Base-by-base conservation (phyloP, 83 land plant species). In the Diphasiastrum complanatum region DNA sequence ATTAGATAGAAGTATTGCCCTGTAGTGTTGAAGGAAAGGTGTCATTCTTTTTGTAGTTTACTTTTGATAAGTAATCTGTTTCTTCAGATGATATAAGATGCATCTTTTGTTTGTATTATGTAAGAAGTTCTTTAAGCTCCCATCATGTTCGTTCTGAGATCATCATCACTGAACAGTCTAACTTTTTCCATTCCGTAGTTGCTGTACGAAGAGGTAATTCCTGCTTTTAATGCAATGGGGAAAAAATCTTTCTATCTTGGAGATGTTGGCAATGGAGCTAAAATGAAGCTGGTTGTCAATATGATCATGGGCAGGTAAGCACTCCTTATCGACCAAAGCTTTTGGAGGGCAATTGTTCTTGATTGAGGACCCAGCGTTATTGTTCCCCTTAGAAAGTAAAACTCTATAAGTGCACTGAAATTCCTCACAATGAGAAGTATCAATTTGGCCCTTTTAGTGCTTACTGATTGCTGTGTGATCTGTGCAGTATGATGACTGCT, bases 241-340 rank as follows among this genome's bases (percentile, higher is more conserved):
- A 91, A 91, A 71, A 83, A 79, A 48, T 60, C 85, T 0, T 87
- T 91, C 78, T 91, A 70, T 63, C 68, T 91, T 20, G 90, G 93
- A 34, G 62, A 79, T 5, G 90, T 87, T 48, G 97, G 97, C 45
- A 85, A 85, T 69, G 97, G 97, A 64, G 95, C 95, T 51, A 83
- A 73, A 61, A 85, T 85, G 90, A 91, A 87, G 70, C 77, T 91
- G 50, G 95, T 91, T 27, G 95, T 91, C 61, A 91, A 91, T 77
- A 91, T 91, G 95, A 78, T 91, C 25, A 91, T 87, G 95, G 95
- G 97, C 58, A 85, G 95, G 97, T 91, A 67, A 63, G 4, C 8
- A 51, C 25, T 35, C n/a, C n/a, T n/a, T n/a, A n/a, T n/a, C n/a
- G 23, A 3, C 4, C 50, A 4, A 4, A 14, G 23, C 14, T 12